Conservation (phyloP, 345 rosid species). For the Salix dunnii region DNA sequence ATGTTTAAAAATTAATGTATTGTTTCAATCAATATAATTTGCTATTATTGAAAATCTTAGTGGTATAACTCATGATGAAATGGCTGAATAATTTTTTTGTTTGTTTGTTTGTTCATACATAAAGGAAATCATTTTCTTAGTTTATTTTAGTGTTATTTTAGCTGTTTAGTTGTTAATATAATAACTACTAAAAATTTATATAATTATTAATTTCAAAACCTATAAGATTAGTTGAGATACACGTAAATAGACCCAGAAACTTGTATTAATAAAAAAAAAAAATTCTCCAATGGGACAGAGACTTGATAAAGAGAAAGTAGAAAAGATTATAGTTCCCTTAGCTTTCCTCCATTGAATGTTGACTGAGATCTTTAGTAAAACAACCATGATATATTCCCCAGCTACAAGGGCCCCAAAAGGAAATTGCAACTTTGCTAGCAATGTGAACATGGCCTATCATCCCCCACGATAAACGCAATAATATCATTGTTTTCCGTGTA, state of each 20-base stretch:
- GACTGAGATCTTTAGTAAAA: neutral
- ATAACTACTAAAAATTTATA: rapidly evolving
- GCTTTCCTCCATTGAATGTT: slow-evolving; percentile 11
- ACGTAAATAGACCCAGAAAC: rapidly evolving
- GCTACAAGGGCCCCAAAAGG: slow-evolving; percentile 2
- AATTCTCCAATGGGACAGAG: too few relatives aligned
- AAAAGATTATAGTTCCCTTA: neutral
- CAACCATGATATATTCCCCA: neutral
- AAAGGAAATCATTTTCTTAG: too few relatives aligned
- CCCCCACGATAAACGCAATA: neutral
- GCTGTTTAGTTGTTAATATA: too few relatives aligned
- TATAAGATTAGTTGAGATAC: rapidly evolving
- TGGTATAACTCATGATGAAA: too few relatives aligned
- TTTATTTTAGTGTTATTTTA: too few relatives aligned
- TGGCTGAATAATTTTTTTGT: too few relatives aligned
- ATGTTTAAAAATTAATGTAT: too few relatives aligned
- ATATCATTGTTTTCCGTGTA: slow-evolving; percentile 1
- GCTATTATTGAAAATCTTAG: too few relatives aligned
- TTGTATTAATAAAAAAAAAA: too few relatives aligned
- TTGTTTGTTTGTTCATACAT: too few relatives aligned
- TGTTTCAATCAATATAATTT: too few relatives aligned
- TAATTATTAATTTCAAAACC: rapidly evolving
- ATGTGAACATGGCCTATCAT: neutral
- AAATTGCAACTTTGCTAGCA: neutral
- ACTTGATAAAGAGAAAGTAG: slow-evolving; percentile 6